phyloP scores from a whole-genome alignment of 2,329 filamentous ascomycete genomes.

The Cladosporium sp. region DNA sequence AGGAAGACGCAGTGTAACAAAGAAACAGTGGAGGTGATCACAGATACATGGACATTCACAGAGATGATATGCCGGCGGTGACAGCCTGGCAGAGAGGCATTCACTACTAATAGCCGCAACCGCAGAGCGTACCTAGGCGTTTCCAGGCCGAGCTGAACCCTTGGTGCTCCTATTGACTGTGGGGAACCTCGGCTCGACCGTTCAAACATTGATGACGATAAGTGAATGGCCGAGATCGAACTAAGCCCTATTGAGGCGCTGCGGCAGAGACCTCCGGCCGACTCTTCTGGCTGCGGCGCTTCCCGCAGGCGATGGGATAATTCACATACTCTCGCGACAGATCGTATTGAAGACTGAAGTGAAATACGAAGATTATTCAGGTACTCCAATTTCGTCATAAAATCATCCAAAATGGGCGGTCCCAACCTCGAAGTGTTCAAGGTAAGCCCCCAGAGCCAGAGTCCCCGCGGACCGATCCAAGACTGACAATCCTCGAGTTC shows the following conservation, averaged over 20 bases:
- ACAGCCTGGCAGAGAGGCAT: too few species aligned
- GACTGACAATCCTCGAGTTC: constrained; percentile 56
- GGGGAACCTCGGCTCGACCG: neutral
- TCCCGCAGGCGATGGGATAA: neutral
- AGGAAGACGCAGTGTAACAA: neutral
- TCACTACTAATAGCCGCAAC: neutral
- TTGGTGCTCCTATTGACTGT: neutral
- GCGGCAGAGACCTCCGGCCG: constrained; percentile 2
- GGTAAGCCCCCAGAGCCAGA: constrained; percentile 44
- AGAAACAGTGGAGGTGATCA: neutral
- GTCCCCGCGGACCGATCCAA: neutral
- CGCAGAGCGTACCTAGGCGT: neutral
- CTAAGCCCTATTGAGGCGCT: neutral
- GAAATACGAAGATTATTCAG: too few species aligned
- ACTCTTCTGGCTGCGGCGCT: neutral
- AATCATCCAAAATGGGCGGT: constrained; percentile 56
- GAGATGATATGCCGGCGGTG: neutral
- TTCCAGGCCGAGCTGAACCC: neutral
- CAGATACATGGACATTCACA: neutral
- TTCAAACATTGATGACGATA: neutral
- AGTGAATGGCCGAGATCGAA: neutral
- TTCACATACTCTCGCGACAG: neutral
- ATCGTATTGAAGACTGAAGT: too few species aligned
- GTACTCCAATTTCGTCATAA: neutral
- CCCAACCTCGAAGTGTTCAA: constrained; percentile 94